Evolutionary conservation across 768 basidiomycete species (phyloP), one percentile per base, ranked within the genome.

Genomic region (Russula lepida): DNA sequence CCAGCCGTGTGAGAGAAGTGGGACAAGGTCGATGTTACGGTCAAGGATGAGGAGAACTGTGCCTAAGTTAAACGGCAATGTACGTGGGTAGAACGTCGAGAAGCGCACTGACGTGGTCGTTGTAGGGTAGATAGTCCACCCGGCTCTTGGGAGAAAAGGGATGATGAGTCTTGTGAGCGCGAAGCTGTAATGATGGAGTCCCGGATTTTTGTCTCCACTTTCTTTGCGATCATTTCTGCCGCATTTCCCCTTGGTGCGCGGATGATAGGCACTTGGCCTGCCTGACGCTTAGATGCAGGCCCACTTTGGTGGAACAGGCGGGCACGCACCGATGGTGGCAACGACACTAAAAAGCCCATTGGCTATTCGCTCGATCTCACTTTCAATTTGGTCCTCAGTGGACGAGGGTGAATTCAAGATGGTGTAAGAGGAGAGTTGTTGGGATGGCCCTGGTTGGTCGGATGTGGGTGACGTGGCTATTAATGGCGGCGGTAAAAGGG

Each of bases 151-250:
- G 84, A 75, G 70, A 94, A 94, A 50, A 91, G 77, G 7, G 86
- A 84, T 0, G 81, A 84, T 0, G 81, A 71, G 32, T 74, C 72
- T 61, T 82, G 83, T 7, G 83, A 79, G 19, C 89, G 80, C 44
- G 87, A 84, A 35, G 85, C 80, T 43, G 80, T 84, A 58, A 92
- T 74, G 58, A 94, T 74, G 65, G 86, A 84, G 69, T 98, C 95
- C 53, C 95, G 79, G 67, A 98, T 87, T 73, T 92, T 92, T 15
- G 84, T 81, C 69, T 99, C 97, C 12, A 99, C 79, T 71, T 92
- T 97, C 75, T 93, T 88, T 9, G 95, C 95, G n/a, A 98, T 86
- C 95, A 98, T 97, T 74, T 99, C 97, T 21, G 95, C 97, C 5
- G 97, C 97, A 72, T 98, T 98, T 1, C 95, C 95, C 72, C 88